A percentile compares a stretch with the other conserved stretches of the same genome.
These are phyloP conservation scores for Trametes coccinea DNA, from an alignment of 768 basidiomycete species.

Conservation along the genomic window DNA sequence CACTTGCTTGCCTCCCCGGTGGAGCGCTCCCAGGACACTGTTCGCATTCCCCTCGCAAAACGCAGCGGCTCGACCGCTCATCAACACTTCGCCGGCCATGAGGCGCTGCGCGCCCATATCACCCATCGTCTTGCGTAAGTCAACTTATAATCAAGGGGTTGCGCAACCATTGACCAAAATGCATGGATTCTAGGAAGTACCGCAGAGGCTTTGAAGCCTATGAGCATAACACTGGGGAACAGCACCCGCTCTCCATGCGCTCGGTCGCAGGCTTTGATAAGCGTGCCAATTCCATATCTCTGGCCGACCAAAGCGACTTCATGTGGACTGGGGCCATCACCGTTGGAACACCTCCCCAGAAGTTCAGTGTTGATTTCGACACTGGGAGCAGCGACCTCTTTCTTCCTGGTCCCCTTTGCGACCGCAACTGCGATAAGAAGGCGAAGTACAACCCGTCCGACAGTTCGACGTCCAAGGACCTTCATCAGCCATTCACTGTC, in stretches of 20 bases:
- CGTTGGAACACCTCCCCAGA: conserved; percentile 48
- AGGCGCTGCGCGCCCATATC: conserved; percentile 29
- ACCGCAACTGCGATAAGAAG: conserved; percentile 40
- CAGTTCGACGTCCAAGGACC: conserved; percentile 40
- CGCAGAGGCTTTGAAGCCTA: conserved; percentile 44
- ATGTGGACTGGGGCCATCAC: conserved; percentile 49
- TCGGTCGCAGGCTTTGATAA: conserved; percentile 17
- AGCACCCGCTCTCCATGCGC: conserved; percentile 35
- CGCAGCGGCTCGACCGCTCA: conserved; percentile 26
- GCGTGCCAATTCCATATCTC: conserved; percentile 34
- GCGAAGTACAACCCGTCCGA: conserved; percentile 37
- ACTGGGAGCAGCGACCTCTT: conserved; percentile 51
- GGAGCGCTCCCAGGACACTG: conserved; percentile 15
- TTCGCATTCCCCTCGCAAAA: conserved; percentile 34
- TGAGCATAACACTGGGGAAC: conserved; percentile 44
- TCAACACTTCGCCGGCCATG: conserved; percentile 30
- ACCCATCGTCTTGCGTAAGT: conserved; percentile 27
- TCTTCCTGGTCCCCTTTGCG: conserved; percentile 42
- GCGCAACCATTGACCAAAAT: too few species aligned
- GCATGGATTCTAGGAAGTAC: conserved; percentile 41
- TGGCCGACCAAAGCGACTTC: conserved; percentile 37
- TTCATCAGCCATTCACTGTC: conserved; percentile 40
- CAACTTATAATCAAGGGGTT: too few species aligned
- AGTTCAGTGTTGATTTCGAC: conserved; percentile 41
- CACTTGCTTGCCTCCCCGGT: conserved; percentile 11